phyloP scores from a whole-genome alignment of 345 rosid species.

The Barbarea vulgaris region DNA sequence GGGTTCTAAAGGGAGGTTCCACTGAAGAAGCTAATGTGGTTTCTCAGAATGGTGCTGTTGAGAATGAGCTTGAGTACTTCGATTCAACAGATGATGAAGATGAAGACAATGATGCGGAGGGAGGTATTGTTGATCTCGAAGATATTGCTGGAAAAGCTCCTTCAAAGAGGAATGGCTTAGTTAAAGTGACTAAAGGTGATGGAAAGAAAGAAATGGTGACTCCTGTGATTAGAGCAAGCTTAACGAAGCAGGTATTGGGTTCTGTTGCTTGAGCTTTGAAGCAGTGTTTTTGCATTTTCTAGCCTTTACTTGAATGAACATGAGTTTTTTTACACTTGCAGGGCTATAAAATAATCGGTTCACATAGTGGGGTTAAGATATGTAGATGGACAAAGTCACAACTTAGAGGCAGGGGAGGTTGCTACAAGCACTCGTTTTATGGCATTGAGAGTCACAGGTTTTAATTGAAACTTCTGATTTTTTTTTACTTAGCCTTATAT shows the following conservation, averaged over 20 bases:
- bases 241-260: conserved; percentile 74
- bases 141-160: conserved; percentile 97
- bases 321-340: conserved; percentile 38
- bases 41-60: conserved; percentile 37
- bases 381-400: conserved; percentile 99
- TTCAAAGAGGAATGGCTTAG: conserved; percentile 49
- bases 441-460: conserved; percentile 99
- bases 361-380: conserved; percentile 96
- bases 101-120: conserved; percentile 21
- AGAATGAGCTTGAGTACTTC: conserved; percentile 46
- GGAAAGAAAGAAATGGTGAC: conserved; percentile 91
- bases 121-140: conserved; percentile 75
- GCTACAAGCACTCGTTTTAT: conserved; percentile 97
- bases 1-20: conserved; percentile 54
- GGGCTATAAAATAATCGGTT: conserved; percentile 98
- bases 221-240: conserved; percentile 89
- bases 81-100: conserved; percentile 51
- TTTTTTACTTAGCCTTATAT: background rate
- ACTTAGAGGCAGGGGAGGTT: conserved; percentile 99
- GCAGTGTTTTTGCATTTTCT: background rate
- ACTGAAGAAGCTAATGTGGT: conserved; percentile 40
- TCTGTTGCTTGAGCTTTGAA: conserved; percentile 12
- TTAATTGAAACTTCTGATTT: conserved; percentile 6
- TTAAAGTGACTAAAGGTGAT: conserved; percentile 49
- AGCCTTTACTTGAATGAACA: background rate